phyloP scores from a whole-genome alignment of 768 basidiomycete species.

The Antrodiella citrinella region DNA sequence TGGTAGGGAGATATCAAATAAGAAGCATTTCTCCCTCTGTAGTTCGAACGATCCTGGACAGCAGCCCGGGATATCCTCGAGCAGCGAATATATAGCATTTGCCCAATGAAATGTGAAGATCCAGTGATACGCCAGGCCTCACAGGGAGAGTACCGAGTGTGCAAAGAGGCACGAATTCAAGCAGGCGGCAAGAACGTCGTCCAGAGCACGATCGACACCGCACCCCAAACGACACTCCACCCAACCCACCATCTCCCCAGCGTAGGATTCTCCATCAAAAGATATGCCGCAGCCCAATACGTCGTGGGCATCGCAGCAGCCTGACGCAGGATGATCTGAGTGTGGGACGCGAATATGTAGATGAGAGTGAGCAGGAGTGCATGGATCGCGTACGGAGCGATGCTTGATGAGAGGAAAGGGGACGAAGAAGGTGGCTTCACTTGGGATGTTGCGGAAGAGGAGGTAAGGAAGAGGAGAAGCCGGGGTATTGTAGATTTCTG shows the following conservation, averaged over 20 bases:
- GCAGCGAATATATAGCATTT: too few relatives aligned
- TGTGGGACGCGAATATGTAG: constrained; percentile 74
- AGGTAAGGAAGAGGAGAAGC: not conserved
- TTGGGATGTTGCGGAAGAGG: not conserved
- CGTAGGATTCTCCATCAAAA: constrained; percentile 41
- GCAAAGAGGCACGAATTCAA: too few relatives aligned
- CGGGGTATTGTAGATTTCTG: constrained; percentile 9
- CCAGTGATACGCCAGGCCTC: too few relatives aligned
- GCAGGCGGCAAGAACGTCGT: too few relatives aligned
- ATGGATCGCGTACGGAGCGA: constrained; percentile 72
- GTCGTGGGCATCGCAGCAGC: constrained; percentile 68
- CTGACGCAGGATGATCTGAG: constrained; percentile 79
- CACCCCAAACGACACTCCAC: too few relatives aligned
- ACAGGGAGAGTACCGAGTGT: too few relatives aligned
- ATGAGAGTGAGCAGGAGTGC: constrained; percentile 52
- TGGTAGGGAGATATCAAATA: too few relatives aligned
- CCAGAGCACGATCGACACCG: too few relatives aligned
- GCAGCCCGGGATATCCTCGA: too few relatives aligned
- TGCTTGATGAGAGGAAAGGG: constrained; percentile 31
- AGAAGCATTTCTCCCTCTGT: too few relatives aligned
- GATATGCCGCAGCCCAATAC: constrained; percentile 80
- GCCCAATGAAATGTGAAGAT: too few relatives aligned
- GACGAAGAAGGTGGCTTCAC: constrained; percentile 1
- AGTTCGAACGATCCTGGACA: too few relatives aligned
- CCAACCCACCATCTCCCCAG: constrained; percentile 49